phyloP scores from a whole-genome alignment of 2,329 filamentous ascomycete species.

The Stachybotrys echinatus region DNA sequence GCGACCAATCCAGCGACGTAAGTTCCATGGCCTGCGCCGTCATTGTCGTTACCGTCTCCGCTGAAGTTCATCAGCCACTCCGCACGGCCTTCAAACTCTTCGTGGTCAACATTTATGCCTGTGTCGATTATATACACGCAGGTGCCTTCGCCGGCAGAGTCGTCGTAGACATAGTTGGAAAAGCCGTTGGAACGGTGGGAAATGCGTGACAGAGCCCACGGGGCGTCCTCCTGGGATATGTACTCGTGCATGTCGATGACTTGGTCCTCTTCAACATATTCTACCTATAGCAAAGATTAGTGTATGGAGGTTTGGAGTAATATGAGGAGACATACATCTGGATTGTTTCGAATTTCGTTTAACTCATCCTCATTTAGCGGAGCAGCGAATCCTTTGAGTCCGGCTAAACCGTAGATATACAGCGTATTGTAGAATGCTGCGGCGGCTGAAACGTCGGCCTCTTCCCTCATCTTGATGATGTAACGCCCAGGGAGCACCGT shows the following conservation, averaged over 20 bases:
- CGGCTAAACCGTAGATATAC: too few relatives aligned
- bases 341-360: conserved; percentile 1
- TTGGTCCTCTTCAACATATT: conserved; percentile 26
- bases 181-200: conserved; percentile 11
- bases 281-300: conserved; percentile 10
- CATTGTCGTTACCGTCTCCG: neutral
- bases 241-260: conserved; percentile 11
- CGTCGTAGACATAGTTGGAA: conserved; percentile 25
- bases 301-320: neutral
- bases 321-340: neutral
- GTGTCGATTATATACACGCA: conserved; percentile 26
- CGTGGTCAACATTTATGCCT: conserved; percentile 5
- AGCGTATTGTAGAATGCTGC: too few relatives aligned
- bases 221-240: conserved; percentile 19
- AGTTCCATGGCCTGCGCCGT: conserved; percentile 29
- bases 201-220: conserved; percentile 14
- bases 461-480: too few relatives aligned
- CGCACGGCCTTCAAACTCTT: conserved; percentile 16
- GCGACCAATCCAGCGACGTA: conserved; percentile 16
- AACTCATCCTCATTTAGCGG: too few relatives aligned
- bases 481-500: too few relatives aligned
- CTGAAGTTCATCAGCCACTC: conserved; percentile 11
- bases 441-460: too few relatives aligned
- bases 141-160: conserved; percentile 20
- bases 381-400: too few relatives aligned